These are phyloP conservation scores for Erodium trifolium DNA, from an alignment of 441 rosid species.

Conservation along the genomic window DNA sequence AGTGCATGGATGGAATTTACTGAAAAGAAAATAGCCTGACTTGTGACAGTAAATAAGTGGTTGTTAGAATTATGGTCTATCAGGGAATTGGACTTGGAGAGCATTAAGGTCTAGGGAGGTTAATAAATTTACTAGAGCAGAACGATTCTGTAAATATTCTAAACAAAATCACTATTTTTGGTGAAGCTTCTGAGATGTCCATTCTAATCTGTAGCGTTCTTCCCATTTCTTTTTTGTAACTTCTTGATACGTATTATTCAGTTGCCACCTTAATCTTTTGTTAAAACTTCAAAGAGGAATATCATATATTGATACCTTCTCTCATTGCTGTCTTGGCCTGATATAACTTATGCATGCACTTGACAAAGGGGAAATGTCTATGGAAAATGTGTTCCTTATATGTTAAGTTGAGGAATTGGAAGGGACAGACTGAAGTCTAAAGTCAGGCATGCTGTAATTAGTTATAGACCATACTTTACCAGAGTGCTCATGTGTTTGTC, in stretches of 20 bases:
- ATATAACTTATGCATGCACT: not conserved
- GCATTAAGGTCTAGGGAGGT: too few species aligned
- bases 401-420: not conserved
- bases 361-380: not conserved
- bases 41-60: too few species aligned
- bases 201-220: not conserved
- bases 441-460: not conserved
- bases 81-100: too few species aligned
- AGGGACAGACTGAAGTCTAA: slow-evolving; percentile 2
- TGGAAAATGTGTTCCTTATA: not conserved
- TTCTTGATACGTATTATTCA: not conserved
- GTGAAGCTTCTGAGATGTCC: not conserved
- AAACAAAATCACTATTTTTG: not conserved
- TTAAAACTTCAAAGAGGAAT: not conserved
- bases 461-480: too few species aligned
- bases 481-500: not conserved
- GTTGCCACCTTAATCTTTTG: not conserved
- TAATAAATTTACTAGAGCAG: too few species aligned
- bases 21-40: too few species aligned
- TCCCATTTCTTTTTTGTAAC: not conserved
- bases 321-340: not conserved
- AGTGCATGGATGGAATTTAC: too few species aligned
- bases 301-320: not conserved
- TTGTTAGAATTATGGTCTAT: too few species aligned
- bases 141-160: not conserved